Base-by-base conservation (phyloP, 225 moss, liverwort and hornwort genomes). In the Antitrichia curtipendula region DNA sequence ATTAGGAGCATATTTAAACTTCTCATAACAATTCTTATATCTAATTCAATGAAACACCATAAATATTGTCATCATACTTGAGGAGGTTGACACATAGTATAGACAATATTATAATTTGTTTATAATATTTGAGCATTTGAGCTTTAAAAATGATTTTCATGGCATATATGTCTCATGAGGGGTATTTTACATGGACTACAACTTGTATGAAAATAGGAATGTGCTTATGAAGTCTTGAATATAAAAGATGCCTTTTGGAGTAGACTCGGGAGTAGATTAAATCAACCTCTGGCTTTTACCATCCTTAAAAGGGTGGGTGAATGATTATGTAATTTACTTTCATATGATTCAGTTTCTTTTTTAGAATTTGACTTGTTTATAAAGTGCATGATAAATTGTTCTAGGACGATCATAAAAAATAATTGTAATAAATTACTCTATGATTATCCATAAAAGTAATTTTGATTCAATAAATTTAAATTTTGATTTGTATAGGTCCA, bases 121-220 rank as follows among this genome's bases (percentile, higher is more conserved):
- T 47, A 29, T 29, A 47, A 9, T 47, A 43, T 6, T 16, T 28
- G 28, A 41, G 1, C 16, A 71, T 71, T 6, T 0, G 27, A 43
- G 1, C 27, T 73, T 29, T 18, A 1, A 29, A 73, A 47, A 6
- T 47, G 4, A 16, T 28, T 72, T 3, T 6, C 17, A 10, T 47
- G 6, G 29, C 10, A 47, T 74, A 12, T 49, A 3, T 49, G 20
- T 2, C 8, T 74, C 2, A 74, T 74, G 2, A 32, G 2, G 19
- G 32, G 0, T 74, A 74, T 20, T 49, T 20, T 74, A 49, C 4
- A 12, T 49, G 9, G 20, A 49, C 7, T 74, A 31, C 4, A 32
- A 74, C 2, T 49, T 20, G 12, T 0, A 0, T 19, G 3, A 12
- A 73, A 47, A 7, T 2, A 31, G 0, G 11, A 73, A 31, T 31